These are phyloP conservation scores for Zygoascus flipseniorum DNA, from an alignment of 805 yeast genomes.

Conservation along the genomic window DNA sequence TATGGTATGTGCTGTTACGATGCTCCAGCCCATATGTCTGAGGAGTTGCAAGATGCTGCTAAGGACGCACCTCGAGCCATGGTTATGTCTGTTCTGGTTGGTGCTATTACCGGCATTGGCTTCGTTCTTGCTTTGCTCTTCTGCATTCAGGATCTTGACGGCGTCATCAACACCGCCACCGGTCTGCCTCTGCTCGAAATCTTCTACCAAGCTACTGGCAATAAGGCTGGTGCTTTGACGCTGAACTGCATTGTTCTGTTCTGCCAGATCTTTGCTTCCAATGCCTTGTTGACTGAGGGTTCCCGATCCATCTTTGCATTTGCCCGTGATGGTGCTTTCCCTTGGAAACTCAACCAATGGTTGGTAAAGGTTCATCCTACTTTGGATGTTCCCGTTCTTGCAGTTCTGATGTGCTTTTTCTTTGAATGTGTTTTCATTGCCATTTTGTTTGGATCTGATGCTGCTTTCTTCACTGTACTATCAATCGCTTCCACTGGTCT, in stretches of 20 bases:
- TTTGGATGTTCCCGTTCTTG: constrained; percentile 4
- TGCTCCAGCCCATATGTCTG: constrained; percentile 56
- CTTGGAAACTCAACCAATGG: constrained; percentile 23
- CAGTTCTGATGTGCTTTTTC: constrained; percentile 5
- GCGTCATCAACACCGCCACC: constrained; percentile 13
- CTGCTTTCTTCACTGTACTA: constrained; percentile 12
- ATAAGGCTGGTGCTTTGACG: constrained; percentile 16
- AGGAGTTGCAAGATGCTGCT: constrained; percentile 52
- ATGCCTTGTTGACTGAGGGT: constrained; percentile 23
- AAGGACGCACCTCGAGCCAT: constrained; percentile 58
- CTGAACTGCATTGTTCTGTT: constrained; percentile 14
- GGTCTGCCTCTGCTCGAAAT: constrained; percentile 21
- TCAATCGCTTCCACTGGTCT: constrained; percentile 10
- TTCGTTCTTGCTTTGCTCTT: constrained; percentile 19
- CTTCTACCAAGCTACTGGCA: constrained; percentile 15
- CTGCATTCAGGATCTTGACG: constrained; percentile 15
- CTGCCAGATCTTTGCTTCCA: constrained; percentile 15
- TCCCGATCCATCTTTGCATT: constrained; percentile 73
- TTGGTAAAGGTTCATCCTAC: constrained; percentile 5
- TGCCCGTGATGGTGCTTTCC: constrained; percentile 77
- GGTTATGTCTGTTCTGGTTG: constrained; percentile 37
- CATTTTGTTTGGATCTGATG: constrained; percentile 9
- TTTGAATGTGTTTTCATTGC: constrained; percentile 7
- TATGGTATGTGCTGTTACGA: constrained; percentile 56
- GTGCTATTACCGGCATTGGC: constrained; percentile 17